phyloP scores from a whole-genome alignment of 2,329 filamentous ascomycete genomes.

The Zasmidium cellare region DNA sequence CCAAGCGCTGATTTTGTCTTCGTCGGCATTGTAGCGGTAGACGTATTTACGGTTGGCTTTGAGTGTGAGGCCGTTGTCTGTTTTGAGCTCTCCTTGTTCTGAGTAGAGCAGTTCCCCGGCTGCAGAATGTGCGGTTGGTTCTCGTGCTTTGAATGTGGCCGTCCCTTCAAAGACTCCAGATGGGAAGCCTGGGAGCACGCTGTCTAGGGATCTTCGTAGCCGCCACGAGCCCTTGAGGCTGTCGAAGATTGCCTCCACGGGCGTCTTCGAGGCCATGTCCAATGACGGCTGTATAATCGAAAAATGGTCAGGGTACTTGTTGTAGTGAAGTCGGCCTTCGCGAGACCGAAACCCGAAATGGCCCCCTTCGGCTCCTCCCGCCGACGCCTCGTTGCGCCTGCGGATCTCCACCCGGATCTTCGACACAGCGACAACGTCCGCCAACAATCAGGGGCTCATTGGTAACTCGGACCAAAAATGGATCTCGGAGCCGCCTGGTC shows the following conservation, averaged over 20 bases:
- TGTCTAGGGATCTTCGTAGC: conserved; percentile 34
- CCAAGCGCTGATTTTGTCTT: conserved; percentile 69
- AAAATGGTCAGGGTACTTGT: background rate
- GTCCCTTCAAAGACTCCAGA: conserved; percentile 38
- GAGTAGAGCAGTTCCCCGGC: conserved; percentile 36
- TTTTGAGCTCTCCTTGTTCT: conserved; percentile 37
- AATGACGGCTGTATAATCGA: background rate
- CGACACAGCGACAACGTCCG: background rate
- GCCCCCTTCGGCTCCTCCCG: too few species aligned
- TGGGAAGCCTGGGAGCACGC: conserved; percentile 34
- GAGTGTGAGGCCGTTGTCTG: conserved; percentile 48
- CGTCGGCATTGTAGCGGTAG: conserved; percentile 67
- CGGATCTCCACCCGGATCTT: conserved; percentile 1
- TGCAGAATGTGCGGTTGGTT: conserved; percentile 29
- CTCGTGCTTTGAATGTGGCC: conserved; percentile 35
- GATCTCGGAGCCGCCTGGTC: too few species aligned
- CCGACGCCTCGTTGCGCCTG: background rate
- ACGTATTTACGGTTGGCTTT: conserved; percentile 68
- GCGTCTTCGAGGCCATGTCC: conserved; percentile 20
- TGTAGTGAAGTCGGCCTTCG: background rate
- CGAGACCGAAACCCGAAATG: background rate
- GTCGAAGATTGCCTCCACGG: conserved; percentile 32
- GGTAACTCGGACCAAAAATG: background rate
- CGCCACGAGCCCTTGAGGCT: conserved; percentile 36
- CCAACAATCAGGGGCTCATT: background rate